Conservation (phyloP, 108 stramenopile genomes). For the Nitzschia sp. region DNA sequence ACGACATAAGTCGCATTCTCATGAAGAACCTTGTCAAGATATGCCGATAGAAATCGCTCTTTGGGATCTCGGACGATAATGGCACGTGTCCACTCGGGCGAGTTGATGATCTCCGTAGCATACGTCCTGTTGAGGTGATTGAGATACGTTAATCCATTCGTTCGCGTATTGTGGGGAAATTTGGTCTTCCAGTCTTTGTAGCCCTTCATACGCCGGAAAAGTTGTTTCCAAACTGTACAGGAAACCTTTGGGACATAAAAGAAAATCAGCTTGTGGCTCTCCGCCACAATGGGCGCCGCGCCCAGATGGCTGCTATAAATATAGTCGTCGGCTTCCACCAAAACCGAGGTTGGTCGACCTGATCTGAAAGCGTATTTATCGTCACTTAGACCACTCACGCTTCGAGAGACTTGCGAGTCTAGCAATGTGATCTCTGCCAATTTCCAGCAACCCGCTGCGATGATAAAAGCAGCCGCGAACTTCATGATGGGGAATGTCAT, state of each 20-base stretch:
- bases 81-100: slow-evolving; percentile 58
- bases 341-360: background rate
- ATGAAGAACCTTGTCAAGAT: slow-evolving; percentile 21
- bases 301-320: slow-evolving; percentile 16
- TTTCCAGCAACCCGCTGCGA: background rate
- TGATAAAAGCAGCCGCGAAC: background rate
- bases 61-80: slow-evolving; percentile 68
- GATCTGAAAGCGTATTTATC: too few relatives aligned
- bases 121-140: slow-evolving; percentile 33
- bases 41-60: slow-evolving; percentile 55
- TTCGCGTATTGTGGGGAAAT: slow-evolving; percentile 38
- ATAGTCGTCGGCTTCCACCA: background rate
- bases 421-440: background rate
- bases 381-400: background rate
- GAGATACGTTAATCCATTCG: slow-evolving; percentile 46
- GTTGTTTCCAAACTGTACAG: slow-evolving; percentile 51
- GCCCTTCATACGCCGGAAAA: slow-evolving; percentile 56
- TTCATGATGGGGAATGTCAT: too few relatives aligned
- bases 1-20: slow-evolving; percentile 24
- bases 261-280: slow-evolving; percentile 57
- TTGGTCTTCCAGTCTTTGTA: slow-evolving; percentile 22
- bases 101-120: slow-evolving; percentile 45
- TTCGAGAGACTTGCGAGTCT: background rate
- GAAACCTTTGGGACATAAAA: slow-evolving; percentile 62
- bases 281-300: slow-evolving; percentile 53